Evolutionary conservation across 495 filamentous ascomycete genomes (phyloP).

Genomic region (Hypoxylon lenormandii): DNA sequence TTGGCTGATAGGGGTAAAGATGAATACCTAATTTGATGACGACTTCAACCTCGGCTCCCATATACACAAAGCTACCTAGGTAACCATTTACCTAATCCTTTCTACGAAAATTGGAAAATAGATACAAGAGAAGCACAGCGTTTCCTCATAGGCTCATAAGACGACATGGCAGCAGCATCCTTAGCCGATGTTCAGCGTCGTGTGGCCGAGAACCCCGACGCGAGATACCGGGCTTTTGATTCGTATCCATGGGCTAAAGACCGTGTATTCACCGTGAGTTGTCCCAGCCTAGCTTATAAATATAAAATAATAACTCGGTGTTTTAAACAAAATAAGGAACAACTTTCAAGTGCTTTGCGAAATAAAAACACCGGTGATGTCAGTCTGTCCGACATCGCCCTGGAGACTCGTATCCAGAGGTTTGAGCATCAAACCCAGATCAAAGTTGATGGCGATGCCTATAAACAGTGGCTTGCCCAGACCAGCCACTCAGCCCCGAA

Average conservation of each 20-base stretch:
- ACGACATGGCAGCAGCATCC: constrained; percentile 35
- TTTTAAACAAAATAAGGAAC: constrained; percentile 21
- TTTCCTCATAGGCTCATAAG: not conserved
- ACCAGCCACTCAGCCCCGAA: constrained; percentile 27
- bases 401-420: constrained; percentile 60
- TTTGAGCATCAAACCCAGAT: constrained; percentile 55
- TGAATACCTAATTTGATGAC: too few species aligned
- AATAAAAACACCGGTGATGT: constrained; percentile 21
- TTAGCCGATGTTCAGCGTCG: constrained; percentile 45
- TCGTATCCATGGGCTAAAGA: constrained; percentile 51
- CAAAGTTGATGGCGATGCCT: constrained; percentile 53
- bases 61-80: too few species aligned
- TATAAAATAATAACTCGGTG: constrained; percentile 8
- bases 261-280: constrained; percentile 53
- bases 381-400: constrained; percentile 49
- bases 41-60: constrained; percentile 16
- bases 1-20: too few species aligned
- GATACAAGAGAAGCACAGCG: too few species aligned
- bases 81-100: too few species aligned
- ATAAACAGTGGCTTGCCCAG: constrained; percentile 51
- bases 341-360: constrained; percentile 31
- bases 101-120: too few species aligned
- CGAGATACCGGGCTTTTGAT: constrained; percentile 48
- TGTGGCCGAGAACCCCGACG: constrained; percentile 43
- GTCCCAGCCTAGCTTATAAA: not conserved